Evolutionary conservation across 164 flowering plant species (phyloP).

Genomic region (Cinnamomum micranthum): DNA sequence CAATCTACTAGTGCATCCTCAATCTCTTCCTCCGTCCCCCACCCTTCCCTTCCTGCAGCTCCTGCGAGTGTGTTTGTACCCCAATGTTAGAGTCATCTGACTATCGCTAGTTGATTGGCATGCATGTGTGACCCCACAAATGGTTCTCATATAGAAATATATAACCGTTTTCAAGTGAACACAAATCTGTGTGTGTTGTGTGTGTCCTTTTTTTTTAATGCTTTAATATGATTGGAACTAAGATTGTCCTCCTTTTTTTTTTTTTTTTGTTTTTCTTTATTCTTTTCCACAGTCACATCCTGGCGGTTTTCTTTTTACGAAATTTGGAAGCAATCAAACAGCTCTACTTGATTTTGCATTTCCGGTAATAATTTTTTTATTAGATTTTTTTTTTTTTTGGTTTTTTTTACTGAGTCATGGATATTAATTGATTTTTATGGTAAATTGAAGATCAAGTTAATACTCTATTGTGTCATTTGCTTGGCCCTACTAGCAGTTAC

Average conservation of each 20-base stretch:
- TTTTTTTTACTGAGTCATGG: not conserved
- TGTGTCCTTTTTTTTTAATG: no score
- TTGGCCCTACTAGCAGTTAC: no score
- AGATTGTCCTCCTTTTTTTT: not conserved
- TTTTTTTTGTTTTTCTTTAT: not conserved
- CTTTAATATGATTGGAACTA: not conserved
- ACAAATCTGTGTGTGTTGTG: not conserved
- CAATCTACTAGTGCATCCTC: no score
- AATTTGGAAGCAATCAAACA: conserved; percentile 87
- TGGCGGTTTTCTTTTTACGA: conserved; percentile 87
- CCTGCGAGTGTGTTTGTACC: no score
- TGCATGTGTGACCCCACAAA: no score
- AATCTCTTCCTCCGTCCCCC: no score
- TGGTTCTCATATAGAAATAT: no score
- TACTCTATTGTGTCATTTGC: no score
- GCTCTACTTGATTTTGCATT: conserved; percentile 94
- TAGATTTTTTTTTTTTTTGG: not conserved
- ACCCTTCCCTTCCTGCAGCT: no score
- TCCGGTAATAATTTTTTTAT: conserved; percentile 46
- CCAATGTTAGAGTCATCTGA: no score
- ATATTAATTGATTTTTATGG: not conserved
- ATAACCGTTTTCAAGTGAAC: not conserved
- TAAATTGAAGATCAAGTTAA: no score
- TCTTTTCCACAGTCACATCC: conserved; percentile 68
- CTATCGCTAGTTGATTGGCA: no score